These are phyloP conservation scores for Cenchrus purpureus DNA, from an alignment of 176 grass and related monocot genomes.

Conservation along the genomic window DNA sequence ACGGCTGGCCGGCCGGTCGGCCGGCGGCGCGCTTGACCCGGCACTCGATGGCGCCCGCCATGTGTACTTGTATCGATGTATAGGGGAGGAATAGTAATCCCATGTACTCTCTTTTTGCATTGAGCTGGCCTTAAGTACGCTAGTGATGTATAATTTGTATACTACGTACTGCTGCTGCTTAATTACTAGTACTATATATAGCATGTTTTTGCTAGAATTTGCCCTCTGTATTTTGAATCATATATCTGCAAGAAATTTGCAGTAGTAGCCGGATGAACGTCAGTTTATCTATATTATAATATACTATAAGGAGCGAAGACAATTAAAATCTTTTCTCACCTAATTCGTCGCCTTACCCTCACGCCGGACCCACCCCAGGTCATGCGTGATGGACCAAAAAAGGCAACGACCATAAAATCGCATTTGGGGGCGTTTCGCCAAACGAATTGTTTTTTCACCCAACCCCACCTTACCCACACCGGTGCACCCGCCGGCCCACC, in stretches of 20 bases:
- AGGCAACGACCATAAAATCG: no score
- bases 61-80: slow-evolving; percentile 18
- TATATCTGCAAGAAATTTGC: background rate
- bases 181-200: background rate
- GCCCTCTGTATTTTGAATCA: background rate
- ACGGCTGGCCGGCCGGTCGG: background rate
- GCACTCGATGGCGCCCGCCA: background rate
- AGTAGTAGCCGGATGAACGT: background rate
- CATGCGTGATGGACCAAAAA: no score
- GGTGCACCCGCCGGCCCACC: no score
- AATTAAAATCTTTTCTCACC: no score
- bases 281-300: background rate
- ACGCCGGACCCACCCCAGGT: no score
- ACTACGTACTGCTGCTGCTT: background rate
- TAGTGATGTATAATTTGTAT: slow-evolving; percentile 41
- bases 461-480: no score
- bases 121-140: slow-evolving; percentile 22
- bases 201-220: slow-evolving; percentile 1
- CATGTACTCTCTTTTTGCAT: slow-evolving; percentile 30
- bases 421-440: no score
- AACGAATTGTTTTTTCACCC: no score
- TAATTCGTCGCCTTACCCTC: no score
- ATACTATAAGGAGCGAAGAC: no score
- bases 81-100: slow-evolving; percentile 32
- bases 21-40: background rate